Percentiles rank a stretch among this genome's conserved stretches.
Conservation (phyloP, 73 alveolate genomes). For the Symbiodinium natans region DNA sequence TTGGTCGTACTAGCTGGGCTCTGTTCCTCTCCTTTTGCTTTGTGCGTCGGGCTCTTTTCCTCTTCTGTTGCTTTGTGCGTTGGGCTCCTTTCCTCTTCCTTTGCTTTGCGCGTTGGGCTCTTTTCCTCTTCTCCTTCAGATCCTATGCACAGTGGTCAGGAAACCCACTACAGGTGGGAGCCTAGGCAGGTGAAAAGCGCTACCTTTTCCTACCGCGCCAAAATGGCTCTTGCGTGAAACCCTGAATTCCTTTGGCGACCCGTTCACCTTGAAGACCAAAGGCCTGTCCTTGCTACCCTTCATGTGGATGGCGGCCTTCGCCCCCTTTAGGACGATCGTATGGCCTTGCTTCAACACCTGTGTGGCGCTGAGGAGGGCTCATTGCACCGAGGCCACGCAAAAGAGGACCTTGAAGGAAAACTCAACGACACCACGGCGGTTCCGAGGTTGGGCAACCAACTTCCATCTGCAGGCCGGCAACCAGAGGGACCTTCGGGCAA, state of each 20-base stretch:
- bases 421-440: neutral
- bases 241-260: neutral
- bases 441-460: neutral
- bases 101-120: neutral
- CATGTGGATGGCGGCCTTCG: neutral
- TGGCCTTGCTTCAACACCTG: neutral
- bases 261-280: neutral
- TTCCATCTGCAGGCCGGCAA: neutral
- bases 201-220: neutral
- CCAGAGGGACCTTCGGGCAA: neutral
- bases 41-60: too few relatives aligned
- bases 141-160: neutral
- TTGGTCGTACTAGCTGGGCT: neutral
- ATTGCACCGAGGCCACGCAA: neutral
- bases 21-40: too few relatives aligned
- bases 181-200: neutral
- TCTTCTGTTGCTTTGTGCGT: too few relatives aligned
- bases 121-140: neutral
- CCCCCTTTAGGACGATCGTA: neutral
- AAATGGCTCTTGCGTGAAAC: neutral
- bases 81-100: neutral
- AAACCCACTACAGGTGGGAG: neutral
- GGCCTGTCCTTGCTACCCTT: neutral
- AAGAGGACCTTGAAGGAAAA: neutral
- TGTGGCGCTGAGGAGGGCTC: neutral